These are phyloP conservation scores for Pyrus communis DNA, from an alignment of 306 rosid species.

Conservation along the genomic window DNA sequence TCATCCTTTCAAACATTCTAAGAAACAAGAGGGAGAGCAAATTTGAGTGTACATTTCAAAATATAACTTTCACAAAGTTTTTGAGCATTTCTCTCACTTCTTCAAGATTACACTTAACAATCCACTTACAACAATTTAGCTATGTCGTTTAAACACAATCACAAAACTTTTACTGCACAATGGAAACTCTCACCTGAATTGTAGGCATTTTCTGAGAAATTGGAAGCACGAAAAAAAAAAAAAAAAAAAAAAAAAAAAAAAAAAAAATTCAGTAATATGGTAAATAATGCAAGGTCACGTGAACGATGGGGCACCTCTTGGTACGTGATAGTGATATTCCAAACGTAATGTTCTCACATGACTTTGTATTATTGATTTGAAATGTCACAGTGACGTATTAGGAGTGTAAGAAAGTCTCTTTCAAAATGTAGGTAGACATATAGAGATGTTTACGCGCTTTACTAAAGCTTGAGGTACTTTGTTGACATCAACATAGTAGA, in stretches of 20 bases:
- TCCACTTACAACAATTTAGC: not conserved
- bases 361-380: too few species aligned
- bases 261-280: not conserved
- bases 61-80: slow-evolving; percentile 20
- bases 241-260: not conserved
- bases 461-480: slow-evolving; percentile 81
- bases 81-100: slow-evolving; percentile 79
- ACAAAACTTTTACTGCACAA: not conserved
- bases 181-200: slow-evolving; percentile 58
- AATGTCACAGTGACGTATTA: too few species aligned
- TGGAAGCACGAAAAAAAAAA: not conserved
- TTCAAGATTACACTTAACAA: slow-evolving; percentile 24
- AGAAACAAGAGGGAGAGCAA: not conserved
- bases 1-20: not conserved
- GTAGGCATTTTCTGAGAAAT: slow-evolving; percentile 92
- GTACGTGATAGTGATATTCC: not conserved
- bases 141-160: too few species aligned
- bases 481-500: slow-evolving; percentile 81
- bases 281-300: not conserved
- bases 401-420: not conserved
- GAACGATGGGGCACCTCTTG: not conserved
- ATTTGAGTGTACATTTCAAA: not conserved
- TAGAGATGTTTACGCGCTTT: slow-evolving; percentile 74
- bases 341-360: too few species aligned
- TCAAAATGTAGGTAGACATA: slow-evolving; percentile 16